Evolutionary conservation across 805 yeast genomes (phyloP), one percentile per base, ranked within the genome.

Genomic region (Lachancea nothofagi): DNA sequence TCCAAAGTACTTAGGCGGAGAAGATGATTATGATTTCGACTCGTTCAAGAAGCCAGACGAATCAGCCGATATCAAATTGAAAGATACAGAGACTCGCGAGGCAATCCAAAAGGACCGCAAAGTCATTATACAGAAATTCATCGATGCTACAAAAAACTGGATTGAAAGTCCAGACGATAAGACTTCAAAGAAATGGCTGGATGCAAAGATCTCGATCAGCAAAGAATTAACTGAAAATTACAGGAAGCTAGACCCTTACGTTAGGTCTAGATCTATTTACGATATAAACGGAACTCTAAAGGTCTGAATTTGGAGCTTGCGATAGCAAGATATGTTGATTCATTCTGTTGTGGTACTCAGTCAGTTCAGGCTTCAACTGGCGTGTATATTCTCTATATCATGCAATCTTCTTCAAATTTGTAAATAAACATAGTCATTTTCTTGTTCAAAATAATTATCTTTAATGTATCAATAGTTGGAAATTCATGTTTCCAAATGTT

Each of bases 1-100:
- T 46, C 89, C 95, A 22, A 65, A 69, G 47, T 75, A 72, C 28
- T 62, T 89, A 43, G 97, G 95, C 9, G 97, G 97, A 30, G 67
- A 71, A 8, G 81, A 80, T 46, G 62, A 59, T 17, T 72, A 66
- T 48, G 79, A 76, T 43, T 75, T 73, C 26, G 72, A 65, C 26
- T 59, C 74, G 38, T 93, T 83, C 60, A 61, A 68, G 14, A 65
- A 65, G 29, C 95, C 96, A 23, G 69, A 72, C 8, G 67, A 68
- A 24, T 71, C 77, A 13, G 78, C 72, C 42, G 85, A 86, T 53
- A 70, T 66, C 26, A 55, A 70, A 32, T 44, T 71, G 31, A 49
- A 64, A 18, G 74, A 70, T 41, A 66, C 65, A 33, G 77, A 63
- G 14, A 72, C 71, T 0, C 72, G 71, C 39, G 70, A 66, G 30